Base-by-base conservation (phyloP, 176 grass and related monocot genomes). In the Aegilops sharonensis region DNA sequence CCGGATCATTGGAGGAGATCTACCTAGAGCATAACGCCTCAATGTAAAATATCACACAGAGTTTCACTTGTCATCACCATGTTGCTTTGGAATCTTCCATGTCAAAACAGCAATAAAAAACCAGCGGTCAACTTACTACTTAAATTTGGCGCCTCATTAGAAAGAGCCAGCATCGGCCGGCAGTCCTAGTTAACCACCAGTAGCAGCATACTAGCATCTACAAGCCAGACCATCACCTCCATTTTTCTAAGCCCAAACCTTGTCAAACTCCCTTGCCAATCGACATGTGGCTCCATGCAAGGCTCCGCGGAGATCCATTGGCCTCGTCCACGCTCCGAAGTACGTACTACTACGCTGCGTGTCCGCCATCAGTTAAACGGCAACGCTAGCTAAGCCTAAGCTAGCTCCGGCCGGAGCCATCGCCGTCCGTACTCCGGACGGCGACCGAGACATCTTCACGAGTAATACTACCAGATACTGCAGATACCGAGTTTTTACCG, bases 211-310 rank as follows among this genome's bases (percentile, higher is more conserved):
- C 73, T 43, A 68, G 56, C 59, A 65, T 68, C 36, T 40, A 29
- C 72, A 45, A 61, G 18, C 68, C 34, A 59, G 39, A 24, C 35
- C 76, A 7, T 60, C 43, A 20, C 15, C 45, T 31, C 7, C 7
- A 3, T 23, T 36, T 37, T 82, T 68, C 34, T 17, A 72, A 47
- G 8, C 25, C 5, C 17, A 45, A 80, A 34, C 25, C 29, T 12
- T 45, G 54, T 45, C 81, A 30, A 74, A 76, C 54, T 86, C 43
- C 73, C 17, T 27, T 35, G 36, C 65, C 65, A 57, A 5, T 75
- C 43, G 72, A 87, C 89, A 84, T 84, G 85, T 90, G 89, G 89
- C 75, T 87, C 66, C 56, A 78, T 83, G 79, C 65, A 86, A 71
- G 73, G 84, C 47, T 27, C 75, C 61, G 52, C n/a, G n/a, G 72